These are phyloP conservation scores for Solanum appendiculatum DNA, from an alignment of 257 asterid species.

Conservation along the genomic window DNA sequence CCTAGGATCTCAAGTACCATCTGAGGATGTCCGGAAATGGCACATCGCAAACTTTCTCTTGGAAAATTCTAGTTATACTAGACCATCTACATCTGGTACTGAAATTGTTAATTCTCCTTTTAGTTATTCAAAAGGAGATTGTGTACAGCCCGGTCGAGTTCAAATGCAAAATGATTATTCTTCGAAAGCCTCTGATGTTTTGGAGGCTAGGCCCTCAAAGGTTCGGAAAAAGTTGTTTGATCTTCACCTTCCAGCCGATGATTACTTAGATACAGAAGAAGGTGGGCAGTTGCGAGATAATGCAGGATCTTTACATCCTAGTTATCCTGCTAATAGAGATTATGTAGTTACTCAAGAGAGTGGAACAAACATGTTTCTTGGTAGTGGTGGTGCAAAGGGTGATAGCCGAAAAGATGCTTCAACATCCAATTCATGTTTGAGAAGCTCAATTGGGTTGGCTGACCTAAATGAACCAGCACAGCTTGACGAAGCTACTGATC, in stretches of 20 bases:
- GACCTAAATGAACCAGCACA: constrained; percentile 79
- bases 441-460: constrained; percentile 41
- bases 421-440: constrained; percentile 31
- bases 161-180: constrained; percentile 33
- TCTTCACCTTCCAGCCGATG: constrained; percentile 93
- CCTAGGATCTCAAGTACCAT: constrained; percentile 52
- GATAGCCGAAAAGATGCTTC: constrained; percentile 22
- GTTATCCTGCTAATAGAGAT: constrained; percentile 24
- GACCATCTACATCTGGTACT: constrained; percentile 42
- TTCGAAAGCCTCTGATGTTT: constrained; percentile 41
- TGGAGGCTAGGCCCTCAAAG: constrained; percentile 67
- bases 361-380: constrained; percentile 10
- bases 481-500: constrained; percentile 41
- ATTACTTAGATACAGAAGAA: constrained; percentile 48
- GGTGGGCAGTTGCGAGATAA: constrained; percentile 24
- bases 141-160: constrained; percentile 22
- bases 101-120: constrained; percentile 57
- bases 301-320: constrained; percentile 13
- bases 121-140: constrained; percentile 56
- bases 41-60: constrained; percentile 38
- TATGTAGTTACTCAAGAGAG: constrained; percentile 14
- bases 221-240: constrained; percentile 73
- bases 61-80: constrained; percentile 38
- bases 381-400: constrained; percentile 13
- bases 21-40: constrained; percentile 66